Conservation (phyloP, 768 basidiomycete genomes). For the Boletus huronensis region DNA sequence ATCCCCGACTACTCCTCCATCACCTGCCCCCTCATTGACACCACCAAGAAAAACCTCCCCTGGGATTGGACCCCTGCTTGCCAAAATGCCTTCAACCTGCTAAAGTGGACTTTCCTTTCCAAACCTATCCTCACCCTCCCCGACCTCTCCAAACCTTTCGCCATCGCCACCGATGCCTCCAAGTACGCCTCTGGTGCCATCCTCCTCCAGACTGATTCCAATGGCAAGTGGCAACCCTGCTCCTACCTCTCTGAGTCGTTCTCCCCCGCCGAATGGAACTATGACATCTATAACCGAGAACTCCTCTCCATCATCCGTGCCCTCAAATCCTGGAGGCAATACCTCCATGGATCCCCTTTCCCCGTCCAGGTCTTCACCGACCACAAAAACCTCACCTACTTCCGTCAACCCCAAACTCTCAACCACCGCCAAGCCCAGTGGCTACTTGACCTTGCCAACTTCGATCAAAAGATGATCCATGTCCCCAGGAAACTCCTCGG, state of each 20-base stretch:
- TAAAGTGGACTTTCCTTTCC: too few species aligned
- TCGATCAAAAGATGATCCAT: background rate
- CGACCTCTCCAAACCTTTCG: background rate
- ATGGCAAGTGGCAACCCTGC: background rate
- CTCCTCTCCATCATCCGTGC: background rate
- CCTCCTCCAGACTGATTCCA: fast-evolving
- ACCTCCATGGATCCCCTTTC: background rate
- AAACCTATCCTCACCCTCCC: too few species aligned
- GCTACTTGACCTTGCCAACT: background rate
- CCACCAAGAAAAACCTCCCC: too few species aligned
- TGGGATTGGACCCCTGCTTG: too few species aligned
- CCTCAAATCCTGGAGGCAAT: background rate
- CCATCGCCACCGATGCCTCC: too few species aligned
- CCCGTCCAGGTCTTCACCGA: fast-evolving
- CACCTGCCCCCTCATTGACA: too few species aligned
- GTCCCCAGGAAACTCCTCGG: fast-evolving
- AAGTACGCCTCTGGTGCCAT: background rate
- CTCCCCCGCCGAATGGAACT: fast-evolving
- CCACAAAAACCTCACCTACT: background rate
- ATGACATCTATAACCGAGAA: background rate
- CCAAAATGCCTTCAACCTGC: too few species aligned
- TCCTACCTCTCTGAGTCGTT: background rate
- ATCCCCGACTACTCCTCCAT: too few species aligned
- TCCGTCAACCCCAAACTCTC: fast-evolving
- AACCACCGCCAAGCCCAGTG: fast-evolving